Base-by-base conservation (phyloP, 73 alveolate genomes). In the Stentor roeselii region DNA sequence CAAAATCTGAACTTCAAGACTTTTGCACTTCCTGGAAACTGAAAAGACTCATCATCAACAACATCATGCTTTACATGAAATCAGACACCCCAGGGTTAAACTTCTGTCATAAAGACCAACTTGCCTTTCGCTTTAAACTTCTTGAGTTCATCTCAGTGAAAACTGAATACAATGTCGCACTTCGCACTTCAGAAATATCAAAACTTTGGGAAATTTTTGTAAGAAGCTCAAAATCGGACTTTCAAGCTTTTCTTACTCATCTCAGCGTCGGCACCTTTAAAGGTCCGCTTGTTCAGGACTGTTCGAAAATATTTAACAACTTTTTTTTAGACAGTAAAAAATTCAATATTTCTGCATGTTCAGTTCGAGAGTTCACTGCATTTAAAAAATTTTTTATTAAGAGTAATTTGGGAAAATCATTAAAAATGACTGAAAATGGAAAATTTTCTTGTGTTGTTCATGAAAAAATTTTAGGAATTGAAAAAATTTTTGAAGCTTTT, bases 141-240 rank as follows among this genome's bases (percentile, higher is more conserved):
- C 67, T 50, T 50, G 67, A 50, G 67, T 50, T 50, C 21, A 6
- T 50, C 21, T 50, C 21, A 6, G 21, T 11, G 6, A 50, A 50
- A 50, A 50, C 21, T 21, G 21, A 50, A 11, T 50, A 11, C 21
- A 50, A 50, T 11, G 21, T 11, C 6, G 6, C 6, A 6, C 67
- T 50, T 21, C 6, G 67, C 30, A 50, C 67, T 21, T 11, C 6
- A 50, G 67, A 50, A 6, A 6, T 50, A 11, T 11, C 6, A 50
- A 50, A 50, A 50, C 67, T 50, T 50, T 50, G 67, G 67, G 67
- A 50, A 50, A 50, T 50, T 50, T 50, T 50, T 50, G 67, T 50
- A 50, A 50, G 21, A 11, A 50, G 21, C 67, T 21, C 67, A 11
- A 50, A 50, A 21, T 50, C 67, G 21, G 67, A 50, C 67, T 11